phyloP scores from a whole-genome alignment of 352 stramenopile genomes.

The Blastocystis sp. region DNA sequence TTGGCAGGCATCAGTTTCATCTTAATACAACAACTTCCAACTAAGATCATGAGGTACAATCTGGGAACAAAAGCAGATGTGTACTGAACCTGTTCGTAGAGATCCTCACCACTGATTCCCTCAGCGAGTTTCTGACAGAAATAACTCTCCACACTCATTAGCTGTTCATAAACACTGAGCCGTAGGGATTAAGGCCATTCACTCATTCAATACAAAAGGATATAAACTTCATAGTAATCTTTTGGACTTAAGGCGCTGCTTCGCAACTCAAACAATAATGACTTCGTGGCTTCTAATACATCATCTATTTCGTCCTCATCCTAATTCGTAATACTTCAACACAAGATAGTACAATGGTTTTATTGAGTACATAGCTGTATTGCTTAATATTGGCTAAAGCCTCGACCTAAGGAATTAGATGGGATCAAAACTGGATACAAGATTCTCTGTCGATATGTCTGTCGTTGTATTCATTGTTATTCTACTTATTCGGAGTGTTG shows the following conservation, averaged over 20 bases:
- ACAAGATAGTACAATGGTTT: background rate
- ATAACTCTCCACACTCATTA: conserved; percentile 86
- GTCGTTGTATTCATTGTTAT: background rate
- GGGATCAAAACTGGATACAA: background rate
- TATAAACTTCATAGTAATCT: conserved; percentile 98
- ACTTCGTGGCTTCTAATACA: conserved; percentile 74
- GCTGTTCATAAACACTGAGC: conserved; percentile 78
- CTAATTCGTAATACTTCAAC: background rate
- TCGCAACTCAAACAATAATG: conserved; percentile 77
- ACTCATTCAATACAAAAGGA: conserved; percentile 65
- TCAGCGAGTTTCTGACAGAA: conserved; percentile 75
- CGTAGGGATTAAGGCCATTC: background rate
- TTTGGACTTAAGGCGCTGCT: conserved; percentile 85
- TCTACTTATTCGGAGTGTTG: background rate
- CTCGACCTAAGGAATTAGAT: conserved; percentile 26
- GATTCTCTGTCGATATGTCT: conserved; percentile 51
- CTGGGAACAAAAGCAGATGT: conserved; percentile 87
- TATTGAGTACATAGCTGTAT: conserved; percentile 7
- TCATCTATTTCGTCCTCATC: conserved; percentile 70
- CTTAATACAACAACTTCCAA: conserved; percentile 88
- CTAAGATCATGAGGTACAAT: conserved; percentile 90
- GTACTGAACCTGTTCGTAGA: conserved; percentile 83
- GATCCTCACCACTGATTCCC: conserved; percentile 77
- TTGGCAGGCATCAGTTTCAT: conserved; percentile 71
- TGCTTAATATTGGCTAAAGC: conserved; percentile 54